phyloP scores from a whole-genome alignment of 441 rosid genomes.

The Corymbia calophylla region DNA sequence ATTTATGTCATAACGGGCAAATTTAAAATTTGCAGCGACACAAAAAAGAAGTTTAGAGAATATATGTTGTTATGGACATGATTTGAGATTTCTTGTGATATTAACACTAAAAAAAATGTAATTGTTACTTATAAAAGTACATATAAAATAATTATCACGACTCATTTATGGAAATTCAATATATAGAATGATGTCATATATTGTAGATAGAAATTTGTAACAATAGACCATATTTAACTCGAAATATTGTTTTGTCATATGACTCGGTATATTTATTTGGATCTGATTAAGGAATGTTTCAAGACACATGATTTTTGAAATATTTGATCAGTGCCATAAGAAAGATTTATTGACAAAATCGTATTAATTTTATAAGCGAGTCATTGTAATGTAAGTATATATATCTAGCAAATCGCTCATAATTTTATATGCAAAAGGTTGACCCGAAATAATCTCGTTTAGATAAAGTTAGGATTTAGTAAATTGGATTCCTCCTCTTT shows the following conservation, averaged over 20 bases:
- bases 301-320: neutral
- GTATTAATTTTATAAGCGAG: neutral
- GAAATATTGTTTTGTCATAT: neutral
- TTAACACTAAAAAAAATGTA: too few species aligned
- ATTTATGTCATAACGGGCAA: too few species aligned
- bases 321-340: neutral
- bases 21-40: too few species aligned
- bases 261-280: neutral
- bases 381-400: neutral
- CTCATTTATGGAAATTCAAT: neutral
- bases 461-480: neutral
- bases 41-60: too few species aligned
- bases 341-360: neutral
- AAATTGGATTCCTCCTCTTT: neutral
- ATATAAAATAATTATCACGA: neutral
- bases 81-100: too few species aligned
- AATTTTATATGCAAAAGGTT: neutral
- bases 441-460: neutral
- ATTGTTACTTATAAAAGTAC: neutral
- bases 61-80: too few species aligned
- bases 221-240: rapidly evolving
- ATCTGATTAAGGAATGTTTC: neutral
- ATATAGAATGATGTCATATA: rapidly evolving
- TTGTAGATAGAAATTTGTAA: neutral
- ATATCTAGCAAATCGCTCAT: neutral